Percentiles rank a stretch among this genome's conserved stretches.
These are phyloP conservation scores for Metarhizium anisopliae DNA, from an alignment of 2,329 filamentous ascomycete species.

Conservation along the genomic window DNA sequence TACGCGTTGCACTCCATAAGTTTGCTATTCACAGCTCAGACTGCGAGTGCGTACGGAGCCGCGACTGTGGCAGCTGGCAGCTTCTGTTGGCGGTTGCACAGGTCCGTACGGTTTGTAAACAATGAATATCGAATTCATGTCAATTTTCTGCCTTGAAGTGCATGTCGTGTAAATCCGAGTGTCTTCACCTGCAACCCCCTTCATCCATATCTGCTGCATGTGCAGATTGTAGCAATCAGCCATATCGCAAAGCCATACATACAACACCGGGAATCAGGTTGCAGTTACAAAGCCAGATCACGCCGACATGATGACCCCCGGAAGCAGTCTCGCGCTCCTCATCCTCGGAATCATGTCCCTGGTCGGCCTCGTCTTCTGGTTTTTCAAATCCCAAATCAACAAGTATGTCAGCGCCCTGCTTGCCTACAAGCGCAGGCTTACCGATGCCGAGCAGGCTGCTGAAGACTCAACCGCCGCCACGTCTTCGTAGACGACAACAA, in stretches of 20 bases:
- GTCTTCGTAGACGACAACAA: neutral
- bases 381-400: conserved; percentile 19
- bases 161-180: too few species aligned
- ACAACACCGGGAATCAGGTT: too few species aligned
- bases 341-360: conserved; percentile 21
- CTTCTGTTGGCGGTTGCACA: conserved; percentile 1
- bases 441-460: neutral
- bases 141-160: neutral
- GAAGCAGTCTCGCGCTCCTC: conserved; percentile 20
- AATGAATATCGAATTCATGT: neutral
- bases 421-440: conserved; percentile 7
- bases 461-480: neutral
- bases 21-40: neutral
- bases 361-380: conserved; percentile 20
- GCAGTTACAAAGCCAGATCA: too few species aligned
- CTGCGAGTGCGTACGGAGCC: neutral
- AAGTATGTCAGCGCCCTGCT: conserved; percentile 20
- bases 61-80: neutral
- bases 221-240: neutral
- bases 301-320: conserved; percentile 6
- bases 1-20: too few species aligned
- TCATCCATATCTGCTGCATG: neutral
- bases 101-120: neutral
- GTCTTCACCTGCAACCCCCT: neutral
- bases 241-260: neutral